A percentile compares a stretch with the other conserved stretches of the same genome.
These are phyloP conservation scores for Chloromonas sp. DNA, from an alignment of 163 green algal species.

Conservation along the genomic window DNA sequence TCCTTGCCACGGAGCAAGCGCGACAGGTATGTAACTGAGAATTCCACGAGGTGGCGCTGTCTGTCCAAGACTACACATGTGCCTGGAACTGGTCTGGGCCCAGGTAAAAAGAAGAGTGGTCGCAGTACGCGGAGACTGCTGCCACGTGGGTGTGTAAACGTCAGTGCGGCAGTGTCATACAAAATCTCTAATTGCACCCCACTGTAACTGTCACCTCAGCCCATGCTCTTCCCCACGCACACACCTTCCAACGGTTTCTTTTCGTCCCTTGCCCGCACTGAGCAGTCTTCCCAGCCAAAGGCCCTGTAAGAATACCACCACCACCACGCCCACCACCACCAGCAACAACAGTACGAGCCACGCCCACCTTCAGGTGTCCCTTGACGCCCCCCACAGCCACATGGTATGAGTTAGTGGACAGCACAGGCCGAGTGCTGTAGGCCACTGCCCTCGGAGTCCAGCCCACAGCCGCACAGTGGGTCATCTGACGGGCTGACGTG, in stretches of 20 bases:
- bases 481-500: conserved; percentile 21
- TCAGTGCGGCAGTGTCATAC: no score
- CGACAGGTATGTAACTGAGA: neutral
- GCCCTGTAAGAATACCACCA: no score
- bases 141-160: no score
- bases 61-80: no score
- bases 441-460: conserved; percentile 30
- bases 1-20: neutral
- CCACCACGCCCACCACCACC: neutral
- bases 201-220: no score
- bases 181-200: no score
- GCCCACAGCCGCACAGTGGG: conserved; percentile 32
- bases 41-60: neutral
- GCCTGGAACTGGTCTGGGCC: no score
- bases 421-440: conserved; percentile 26
- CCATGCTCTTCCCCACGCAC: no score
- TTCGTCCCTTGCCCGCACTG: no score
- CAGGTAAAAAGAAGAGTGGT: no score
- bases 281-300: neutral
- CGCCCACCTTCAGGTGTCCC: conserved; percentile 45
- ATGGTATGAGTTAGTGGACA: conserved; percentile 28
- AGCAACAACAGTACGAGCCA: neutral
- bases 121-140: no score
- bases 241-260: no score
- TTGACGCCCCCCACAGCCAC: conserved; percentile 52